Base-by-base conservation (phyloP, 1,139 yeast species). In the Blastobotrys proliferans region DNA sequence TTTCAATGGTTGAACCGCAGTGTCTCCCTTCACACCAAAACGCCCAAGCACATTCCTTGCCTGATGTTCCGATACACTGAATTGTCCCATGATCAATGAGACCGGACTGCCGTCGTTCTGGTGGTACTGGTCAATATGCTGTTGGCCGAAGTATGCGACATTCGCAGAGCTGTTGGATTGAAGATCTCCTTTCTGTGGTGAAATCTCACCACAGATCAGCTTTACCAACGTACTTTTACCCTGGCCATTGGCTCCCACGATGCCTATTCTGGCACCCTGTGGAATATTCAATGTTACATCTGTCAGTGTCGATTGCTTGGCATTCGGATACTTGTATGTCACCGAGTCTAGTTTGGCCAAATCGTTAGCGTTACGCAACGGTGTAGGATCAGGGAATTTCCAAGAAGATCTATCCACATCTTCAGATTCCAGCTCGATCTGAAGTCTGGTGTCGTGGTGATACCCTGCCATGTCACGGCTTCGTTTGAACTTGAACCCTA, bases 221-320 rank as follows among this genome's bases (percentile, higher is more conserved):
- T 35, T 34, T 6, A 43, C 26, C 60, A 92, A 73, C 13, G 98
- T 92, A 14, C 97, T 87, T 67, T 92, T 92, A 72, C 98, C 98
- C 47, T 97, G 96, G 75, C 98, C 98, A 64, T 92, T 92, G 68
- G 97, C 80, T 60, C 98, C 98, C 73, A 97, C 88, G 51, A 92
- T 77, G 70, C 98, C 98, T 16, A 43, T 35, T 9, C 46, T 24
- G 6, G 40, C 29, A n/a, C 31, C 29, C 21, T 43, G 43, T 3
- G 40, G 21, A 5, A 43, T 19, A 17, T 31, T 25, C 25, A 43
- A 16, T 3, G 43, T 39, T 9, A 43, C 35, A 14, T 35, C 33
- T 5, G 20, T 17, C 28, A 38, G 33, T 11, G 35, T 20, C 11
- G 8, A 3, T 2, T n/a, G 27, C 6, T 5, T 5, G 5, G 16